These are phyloP conservation scores for Thymus mandschuricus DNA, from an alignment of 257 asterid genomes.

Conservation along the genomic window DNA sequence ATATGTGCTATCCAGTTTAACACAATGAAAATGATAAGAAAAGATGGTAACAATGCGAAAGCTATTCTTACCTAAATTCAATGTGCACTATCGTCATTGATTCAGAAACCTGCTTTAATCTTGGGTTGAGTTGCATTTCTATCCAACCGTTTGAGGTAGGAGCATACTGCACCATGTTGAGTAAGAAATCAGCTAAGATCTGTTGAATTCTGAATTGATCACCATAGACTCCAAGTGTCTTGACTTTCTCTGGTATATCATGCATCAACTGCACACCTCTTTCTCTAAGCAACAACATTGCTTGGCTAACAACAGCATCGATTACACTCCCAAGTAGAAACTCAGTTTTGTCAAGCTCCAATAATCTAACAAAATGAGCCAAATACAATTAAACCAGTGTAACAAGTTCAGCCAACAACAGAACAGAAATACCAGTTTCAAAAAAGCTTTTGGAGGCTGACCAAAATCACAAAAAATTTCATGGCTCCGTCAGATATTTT, in stretches of 20 bases:
- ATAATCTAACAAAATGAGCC: conserved; percentile 42
- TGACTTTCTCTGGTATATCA: conserved; percentile 81
- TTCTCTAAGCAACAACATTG: conserved; percentile 69
- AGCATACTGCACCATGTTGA: conserved; percentile 32
- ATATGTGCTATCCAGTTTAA: too few species aligned
- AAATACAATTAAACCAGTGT: conserved; percentile 20
- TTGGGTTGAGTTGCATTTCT: conserved; percentile 76
- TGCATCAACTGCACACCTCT: conserved; percentile 70
- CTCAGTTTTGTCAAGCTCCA: conserved; percentile 76
- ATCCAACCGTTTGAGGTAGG: conserved; percentile 87
- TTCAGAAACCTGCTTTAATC: conserved; percentile 57
- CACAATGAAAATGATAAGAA: too few species aligned
- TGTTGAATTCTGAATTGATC: conserved; percentile 46
- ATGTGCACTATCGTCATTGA: conserved; percentile 53
- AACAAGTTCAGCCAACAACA: conserved; percentile 16
- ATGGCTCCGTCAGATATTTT: not conserved
- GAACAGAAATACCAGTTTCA: not conserved
- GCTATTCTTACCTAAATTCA: conserved; percentile 63
- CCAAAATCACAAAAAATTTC: not conserved
- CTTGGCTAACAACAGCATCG: conserved; percentile 93
- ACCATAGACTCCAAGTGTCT: conserved; percentile 54
- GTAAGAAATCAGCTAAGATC: conserved; percentile 41
- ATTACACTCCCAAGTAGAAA: conserved; percentile 76
- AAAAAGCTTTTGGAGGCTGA: conserved; percentile 6
- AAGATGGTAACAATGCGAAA: not conserved